These are phyloP conservation scores for Pythium dissimile DNA, from an alignment of 352 stramenopile species.

Conservation along the genomic window DNA sequence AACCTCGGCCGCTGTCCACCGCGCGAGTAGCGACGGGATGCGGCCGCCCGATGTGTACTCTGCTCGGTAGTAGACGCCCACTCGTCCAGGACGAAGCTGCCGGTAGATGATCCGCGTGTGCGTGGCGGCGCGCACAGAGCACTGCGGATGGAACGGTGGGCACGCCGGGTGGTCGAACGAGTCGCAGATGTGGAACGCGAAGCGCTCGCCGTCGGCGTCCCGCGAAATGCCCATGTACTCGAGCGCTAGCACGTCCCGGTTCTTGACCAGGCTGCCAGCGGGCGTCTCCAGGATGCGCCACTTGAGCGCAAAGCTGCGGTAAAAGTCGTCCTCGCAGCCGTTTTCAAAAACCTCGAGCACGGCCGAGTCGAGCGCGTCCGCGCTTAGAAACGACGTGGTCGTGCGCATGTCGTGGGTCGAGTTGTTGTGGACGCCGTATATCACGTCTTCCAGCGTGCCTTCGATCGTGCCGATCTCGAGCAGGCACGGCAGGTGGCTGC, in stretches of 20 bases:
- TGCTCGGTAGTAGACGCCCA: constrained; percentile 15
- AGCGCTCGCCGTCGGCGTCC: constrained; percentile 10
- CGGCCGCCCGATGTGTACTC: constrained; percentile 8
- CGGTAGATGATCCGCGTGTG: constrained; percentile 20
- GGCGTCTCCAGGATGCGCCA: constrained; percentile 20
- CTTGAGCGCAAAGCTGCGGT: constrained; percentile 22
- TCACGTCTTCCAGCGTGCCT: constrained; percentile 25
- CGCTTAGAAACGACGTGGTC: constrained; percentile 18
- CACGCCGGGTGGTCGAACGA: constrained; percentile 17
- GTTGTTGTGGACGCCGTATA: constrained; percentile 21
- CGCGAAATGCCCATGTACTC: constrained; percentile 27
- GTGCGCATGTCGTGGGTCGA: constrained; percentile 17
- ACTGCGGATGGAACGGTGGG: constrained; percentile 18
- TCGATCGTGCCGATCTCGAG: constrained; percentile 23
- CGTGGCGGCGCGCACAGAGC: constrained; percentile 5
- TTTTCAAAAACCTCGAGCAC: constrained; percentile 22
- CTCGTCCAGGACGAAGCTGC: constrained; percentile 5
- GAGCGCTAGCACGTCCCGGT: constrained; percentile 19
- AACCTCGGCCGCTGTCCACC: constrained; percentile 11
- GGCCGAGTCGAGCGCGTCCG: constrained; percentile 15
- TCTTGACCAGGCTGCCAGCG: constrained; percentile 10
- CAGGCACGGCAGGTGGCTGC: background rate
- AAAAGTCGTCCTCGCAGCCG: constrained; percentile 8
- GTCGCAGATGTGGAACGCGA: constrained; percentile 24
- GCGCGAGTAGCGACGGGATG: constrained; percentile 12